A percentile compares a stretch with the other conserved stretches of the same genome.
These are phyloP conservation scores for Tremella mesenterica DNA, from an alignment of 768 basidiomycete species.

Conservation along the genomic window DNA sequence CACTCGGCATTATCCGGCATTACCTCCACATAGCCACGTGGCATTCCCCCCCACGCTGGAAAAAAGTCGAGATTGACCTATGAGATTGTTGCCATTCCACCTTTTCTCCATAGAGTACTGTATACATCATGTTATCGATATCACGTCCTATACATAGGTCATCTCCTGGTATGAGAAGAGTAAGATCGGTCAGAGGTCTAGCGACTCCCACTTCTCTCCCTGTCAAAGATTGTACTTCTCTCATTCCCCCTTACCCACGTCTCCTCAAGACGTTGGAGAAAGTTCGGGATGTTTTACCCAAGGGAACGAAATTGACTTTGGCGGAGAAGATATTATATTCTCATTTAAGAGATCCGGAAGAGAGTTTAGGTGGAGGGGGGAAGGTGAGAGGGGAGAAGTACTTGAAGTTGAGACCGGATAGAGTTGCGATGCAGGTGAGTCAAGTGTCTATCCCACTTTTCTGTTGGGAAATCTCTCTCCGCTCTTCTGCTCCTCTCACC, in stretches of 20 bases:
- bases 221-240: slow-evolving; percentile 58
- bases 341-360: slow-evolving; percentile 72
- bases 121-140: too few species aligned
- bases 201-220: slow-evolving; percentile 44
- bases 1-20: slow-evolving; percentile 7
- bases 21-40: background rate
- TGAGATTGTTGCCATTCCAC: background rate
- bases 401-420: slow-evolving; percentile 78
- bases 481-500: too few species aligned
- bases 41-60: too few species aligned
- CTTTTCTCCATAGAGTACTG: too few species aligned
- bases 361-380: slow-evolving; percentile 57
- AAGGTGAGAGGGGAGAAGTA: slow-evolving; percentile 77
- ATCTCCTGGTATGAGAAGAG: too few species aligned
- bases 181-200: slow-evolving; percentile 17
- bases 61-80: background rate
- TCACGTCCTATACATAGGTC: too few species aligned
- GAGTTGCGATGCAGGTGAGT: slow-evolving; percentile 94
- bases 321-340: slow-evolving; percentile 97
- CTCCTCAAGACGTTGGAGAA: slow-evolving; percentile 62
- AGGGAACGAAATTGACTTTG: slow-evolving; percentile 69
- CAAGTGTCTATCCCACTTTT: too few species aligned
- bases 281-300: slow-evolving; percentile 60
- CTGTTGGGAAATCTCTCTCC: too few species aligned
- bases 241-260: slow-evolving; percentile 73